Base-by-base conservation (phyloP, 2,329 filamentous ascomycete species). In the Dothistroma septosporum region DNA sequence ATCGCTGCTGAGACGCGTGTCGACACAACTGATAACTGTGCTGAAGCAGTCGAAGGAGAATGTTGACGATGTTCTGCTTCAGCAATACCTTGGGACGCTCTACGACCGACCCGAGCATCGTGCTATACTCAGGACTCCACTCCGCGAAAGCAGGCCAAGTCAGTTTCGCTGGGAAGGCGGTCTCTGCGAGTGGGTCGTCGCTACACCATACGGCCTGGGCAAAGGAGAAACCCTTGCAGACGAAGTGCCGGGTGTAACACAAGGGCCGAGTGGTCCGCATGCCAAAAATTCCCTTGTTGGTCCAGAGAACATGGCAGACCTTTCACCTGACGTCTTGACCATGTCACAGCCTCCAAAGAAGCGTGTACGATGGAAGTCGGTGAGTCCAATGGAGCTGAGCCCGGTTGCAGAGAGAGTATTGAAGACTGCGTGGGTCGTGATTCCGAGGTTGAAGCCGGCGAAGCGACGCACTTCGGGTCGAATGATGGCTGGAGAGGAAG, bases 141-240 rank as follows among this genome's bases (percentile, higher is more conserved):
- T 56, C 49, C 57, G 59, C n/a, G 57, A 54, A 22, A 63, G 14
- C 19, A 37, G 33, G 54, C 54, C 49, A 46, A 53, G 35, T 7
- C 74, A 73, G 2, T 76, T 76, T 58, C 69, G 73, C 22, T 79
- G 77, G 76, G 77, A 79, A 64, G 76, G 78, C 53, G 77, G 76
- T 8, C 74, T 79, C 32, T 75, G 76, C 22, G 77, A 79, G 62
- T 79, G 77, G 77, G 75, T 79, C 21, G 70, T 72, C 1, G 74
- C 72, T 41, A 78, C 77, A 9, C 76, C 77, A 0, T 73, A 61
- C 11, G 22, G 35, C 2, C 33, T 22, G 44, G 31, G 22, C 24
- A n/a, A 19, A 12, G 35, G 24, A 35, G 21, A 16, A 24, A 47
- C 55, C 41, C 16, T 41, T 44, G 41, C 16, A 44, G 41, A 44